Percentiles rank a stretch among this genome's conserved stretches.
These are phyloP conservation scores for Purpureocillium takamizusanense DNA, from an alignment of 2,329 filamentous ascomycete species.

Conservation along the genomic window DNA sequence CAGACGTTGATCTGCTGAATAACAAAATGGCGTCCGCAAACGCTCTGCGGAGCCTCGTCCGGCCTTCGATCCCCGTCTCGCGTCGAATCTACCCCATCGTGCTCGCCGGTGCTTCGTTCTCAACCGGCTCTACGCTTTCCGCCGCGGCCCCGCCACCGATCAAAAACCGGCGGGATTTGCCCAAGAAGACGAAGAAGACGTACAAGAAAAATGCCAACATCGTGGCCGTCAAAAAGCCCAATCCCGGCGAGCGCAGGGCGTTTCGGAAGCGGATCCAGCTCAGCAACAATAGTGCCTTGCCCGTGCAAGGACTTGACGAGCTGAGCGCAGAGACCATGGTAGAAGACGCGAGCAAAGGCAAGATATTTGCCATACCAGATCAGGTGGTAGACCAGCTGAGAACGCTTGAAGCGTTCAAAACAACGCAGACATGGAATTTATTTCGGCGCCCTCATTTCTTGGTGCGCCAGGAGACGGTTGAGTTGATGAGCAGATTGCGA, in stretches of 20 bases:
- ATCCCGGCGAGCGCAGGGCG: slow-evolving; percentile 75
- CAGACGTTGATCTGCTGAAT: slow-evolving; percentile 1
- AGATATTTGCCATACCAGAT: slow-evolving; percentile 61
- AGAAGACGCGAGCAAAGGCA: slow-evolving; percentile 47
- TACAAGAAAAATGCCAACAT: slow-evolving; percentile 44
- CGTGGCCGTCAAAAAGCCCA: slow-evolving; percentile 45
- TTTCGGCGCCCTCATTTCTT: slow-evolving; percentile 77
- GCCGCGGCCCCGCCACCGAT: slow-evolving; percentile 16
- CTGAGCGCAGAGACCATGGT: slow-evolving; percentile 47
- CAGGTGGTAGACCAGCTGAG: slow-evolving; percentile 70
- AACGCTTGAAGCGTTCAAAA: slow-evolving; percentile 83
- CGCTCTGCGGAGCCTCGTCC: slow-evolving; percentile 33
- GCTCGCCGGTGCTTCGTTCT: slow-evolving; percentile 29
- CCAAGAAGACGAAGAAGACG: slow-evolving; percentile 31
- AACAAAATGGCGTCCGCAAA: slow-evolving; percentile 27
- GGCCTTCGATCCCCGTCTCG: slow-evolving; percentile 22
- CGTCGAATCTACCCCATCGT: slow-evolving; percentile 22
- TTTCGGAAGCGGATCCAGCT: slow-evolving; percentile 82
- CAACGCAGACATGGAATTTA: slow-evolving; percentile 76
- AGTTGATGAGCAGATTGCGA: slow-evolving; percentile 57
- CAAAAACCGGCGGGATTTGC: slow-evolving; percentile 26
- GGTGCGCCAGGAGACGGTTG: slow-evolving; percentile 68
- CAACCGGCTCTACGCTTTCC: slow-evolving; percentile 21
- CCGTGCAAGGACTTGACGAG: slow-evolving; percentile 59
- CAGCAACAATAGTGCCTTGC: slow-evolving; percentile 86